phyloP scores from a whole-genome alignment of 345 rosid species.

The Theobroma cacao region DNA sequence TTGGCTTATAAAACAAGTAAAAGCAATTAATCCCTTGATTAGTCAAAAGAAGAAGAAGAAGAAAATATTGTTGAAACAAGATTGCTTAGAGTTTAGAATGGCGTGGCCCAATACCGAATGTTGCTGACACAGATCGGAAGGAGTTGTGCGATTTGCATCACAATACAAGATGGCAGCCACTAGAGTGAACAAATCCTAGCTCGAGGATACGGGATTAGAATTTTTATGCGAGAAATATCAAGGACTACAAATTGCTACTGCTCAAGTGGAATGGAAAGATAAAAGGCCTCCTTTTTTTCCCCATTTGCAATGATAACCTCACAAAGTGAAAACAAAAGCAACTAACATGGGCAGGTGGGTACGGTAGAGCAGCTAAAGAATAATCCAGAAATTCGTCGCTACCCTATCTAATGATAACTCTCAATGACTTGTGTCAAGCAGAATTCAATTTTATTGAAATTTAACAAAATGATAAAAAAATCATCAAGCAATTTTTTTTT shows the following conservation, averaged over 20 bases:
- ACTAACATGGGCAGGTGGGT: background rate
- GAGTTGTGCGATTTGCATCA: background rate
- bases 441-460: background rate
- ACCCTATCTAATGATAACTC: background rate
- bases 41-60: background rate
- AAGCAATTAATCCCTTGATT: background rate
- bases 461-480: background rate
- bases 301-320: background rate
- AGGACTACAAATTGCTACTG: background rate
- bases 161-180: conserved; percentile 3
- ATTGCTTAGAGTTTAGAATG: background rate
- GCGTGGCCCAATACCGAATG: background rate
- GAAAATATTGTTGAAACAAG: background rate
- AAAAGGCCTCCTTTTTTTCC: background rate
- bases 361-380: too few relatives aligned
- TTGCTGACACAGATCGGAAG: background rate
- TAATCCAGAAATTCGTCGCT: background rate
- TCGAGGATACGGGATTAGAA: background rate
- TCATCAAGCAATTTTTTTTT: background rate
- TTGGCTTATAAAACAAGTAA: too few relatives aligned
- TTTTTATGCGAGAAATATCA: background rate
- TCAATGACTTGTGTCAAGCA: background rate
- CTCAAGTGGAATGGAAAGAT: background rate
- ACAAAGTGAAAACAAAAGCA: background rate
- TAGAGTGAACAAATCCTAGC: background rate